Evolutionary conservation across 441 rosid species (phyloP), one percentile per base, ranked within the genome.

Genomic region (Geranium incanum): DNA sequence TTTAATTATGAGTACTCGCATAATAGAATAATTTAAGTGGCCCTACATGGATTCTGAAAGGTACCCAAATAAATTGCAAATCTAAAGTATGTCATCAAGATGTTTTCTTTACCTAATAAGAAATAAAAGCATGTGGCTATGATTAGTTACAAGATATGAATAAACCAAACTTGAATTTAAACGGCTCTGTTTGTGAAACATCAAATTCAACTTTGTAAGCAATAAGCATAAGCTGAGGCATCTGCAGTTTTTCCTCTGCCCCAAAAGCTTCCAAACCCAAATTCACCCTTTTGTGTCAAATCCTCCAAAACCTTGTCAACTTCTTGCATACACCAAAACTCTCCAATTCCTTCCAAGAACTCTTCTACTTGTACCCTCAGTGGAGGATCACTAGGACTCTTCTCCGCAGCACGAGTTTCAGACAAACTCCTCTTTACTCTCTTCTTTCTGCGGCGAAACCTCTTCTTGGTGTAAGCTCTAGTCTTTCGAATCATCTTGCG

Each of bases 281-380:
- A 75, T 64, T 57, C 71, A 48, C 97, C 95, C 64, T 80, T 85
- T 68, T 62, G 65, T 36, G 83, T 85, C 21, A 87, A 76, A 43
- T 84, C 94, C 45, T 82, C 85, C 70, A 91, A 67, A 15, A 72
- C 88, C 73, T 67, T 71, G 80, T 89, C 97, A 65, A 84, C 84
- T 77, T 90, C 88, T 74, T 85, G 78, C 63, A 81, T 83, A 77
- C 92, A 85, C 5, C 73, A 78, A 68, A 33, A 18, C n/a, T n/a
- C 75, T 36, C 36, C 68, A 16, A 36, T 23, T 23, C 43, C 73
- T 3, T n/a, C 23, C 66, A 23, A 1, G 55, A 73, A 21, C 41
- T 76, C 84, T 50, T 87, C 83, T 9, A 79, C 68, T 59, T 76
- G 70, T 18, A 78, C 70, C 68, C 76, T 68, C 60, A 68, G 18